A percentile compares a stretch with the other conserved stretches of the same genome.
Evolutionary conservation across 2,329 filamentous ascomycete species (phyloP).

Genomic region (Paraphaeosphaeria sporulosa): DNA sequence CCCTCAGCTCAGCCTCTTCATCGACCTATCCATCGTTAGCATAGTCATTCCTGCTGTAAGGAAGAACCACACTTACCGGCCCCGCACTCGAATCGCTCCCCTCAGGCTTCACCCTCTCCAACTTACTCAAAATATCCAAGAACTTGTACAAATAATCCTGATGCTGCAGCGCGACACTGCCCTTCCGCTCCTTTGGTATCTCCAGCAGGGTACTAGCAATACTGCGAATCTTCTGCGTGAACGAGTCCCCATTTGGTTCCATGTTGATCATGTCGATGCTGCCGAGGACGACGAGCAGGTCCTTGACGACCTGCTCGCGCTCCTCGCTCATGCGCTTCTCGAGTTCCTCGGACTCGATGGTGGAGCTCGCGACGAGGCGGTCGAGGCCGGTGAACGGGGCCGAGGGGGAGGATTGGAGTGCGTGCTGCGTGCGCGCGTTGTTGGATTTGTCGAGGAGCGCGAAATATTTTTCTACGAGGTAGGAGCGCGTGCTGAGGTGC

Average conservation of each 20-base stretch:
- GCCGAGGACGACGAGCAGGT: slow-evolving; percentile 76
- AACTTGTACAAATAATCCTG: slow-evolving; percentile 77
- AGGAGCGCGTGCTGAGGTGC: slow-evolving; percentile 80
- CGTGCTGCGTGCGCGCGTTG: slow-evolving; percentile 54
- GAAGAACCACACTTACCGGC: slow-evolving; percentile 18
- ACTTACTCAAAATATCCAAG: slow-evolving; percentile 74
- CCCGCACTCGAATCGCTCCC: slow-evolving; percentile 39
- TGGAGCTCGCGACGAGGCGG: slow-evolving; percentile 30
- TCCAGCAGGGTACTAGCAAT: slow-evolving; percentile 82
- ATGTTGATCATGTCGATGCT: slow-evolving; percentile 85
- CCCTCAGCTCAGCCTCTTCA: slow-evolving; percentile 77
- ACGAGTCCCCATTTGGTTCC: slow-evolving; percentile 73
- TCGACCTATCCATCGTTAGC: slow-evolving; percentile 48
- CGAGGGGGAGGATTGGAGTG: slow-evolving; percentile 42
- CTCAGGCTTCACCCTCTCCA: slow-evolving; percentile 69
- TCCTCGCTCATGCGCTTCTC: slow-evolving; percentile 75
- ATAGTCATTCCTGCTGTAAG: background rate
- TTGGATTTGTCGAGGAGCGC: slow-evolving; percentile 72
- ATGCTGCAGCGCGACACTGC: slow-evolving; percentile 63
- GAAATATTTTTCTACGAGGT: slow-evolving; percentile 87
- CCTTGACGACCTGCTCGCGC: slow-evolving; percentile 80
- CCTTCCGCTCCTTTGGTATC: slow-evolving; percentile 61
- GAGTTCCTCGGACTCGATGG: slow-evolving; percentile 53
- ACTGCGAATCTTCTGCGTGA: slow-evolving; percentile 83
- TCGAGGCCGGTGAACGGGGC: slow-evolving; percentile 39